Percentiles rank a stretch among this genome's conserved stretches.
phyloP scores from a whole-genome alignment of 768 basidiomycete species.

The Boletus barrowsii region DNA sequence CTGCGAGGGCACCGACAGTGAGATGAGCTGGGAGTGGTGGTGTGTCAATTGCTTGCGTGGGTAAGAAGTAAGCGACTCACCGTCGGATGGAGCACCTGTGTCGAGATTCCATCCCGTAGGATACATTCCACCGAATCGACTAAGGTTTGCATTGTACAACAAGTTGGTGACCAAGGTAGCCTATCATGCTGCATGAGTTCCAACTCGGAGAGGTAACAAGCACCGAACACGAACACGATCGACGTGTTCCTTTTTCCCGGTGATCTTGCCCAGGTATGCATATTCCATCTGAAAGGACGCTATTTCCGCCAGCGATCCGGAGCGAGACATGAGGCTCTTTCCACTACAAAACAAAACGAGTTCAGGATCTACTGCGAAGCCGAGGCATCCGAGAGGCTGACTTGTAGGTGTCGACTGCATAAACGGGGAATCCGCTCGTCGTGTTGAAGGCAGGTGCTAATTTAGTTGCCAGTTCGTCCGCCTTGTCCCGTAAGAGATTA shows the following conservation, averaged over 20 bases:
- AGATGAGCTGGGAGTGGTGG: conserved; percentile 31
- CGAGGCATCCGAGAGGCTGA: conserved; percentile 21
- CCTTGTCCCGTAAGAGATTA: conserved; percentile 58
- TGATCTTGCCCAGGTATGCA: conserved; percentile 76
- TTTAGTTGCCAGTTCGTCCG: conserved; percentile 69
- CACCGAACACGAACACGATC: conserved; percentile 44
- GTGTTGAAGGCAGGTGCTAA: conserved; percentile 73
- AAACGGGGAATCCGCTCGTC: conserved; percentile 65
- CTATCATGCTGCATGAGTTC: conserved; percentile 28
- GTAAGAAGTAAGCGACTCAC: conserved; percentile 36
- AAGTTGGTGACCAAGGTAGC: conserved; percentile 46
- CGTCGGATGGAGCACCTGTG: conserved; percentile 40
- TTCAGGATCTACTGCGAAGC: neutral
- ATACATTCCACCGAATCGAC: conserved; percentile 55
- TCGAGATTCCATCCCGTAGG: conserved; percentile 55
- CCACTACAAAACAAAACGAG: neutral
- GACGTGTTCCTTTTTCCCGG: conserved; percentile 64
- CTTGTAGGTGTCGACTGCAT: conserved; percentile 64
- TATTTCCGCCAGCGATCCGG: conserved; percentile 67
- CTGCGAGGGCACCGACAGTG: conserved; percentile 61
- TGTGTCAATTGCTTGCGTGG: neutral
- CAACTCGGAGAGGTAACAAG: neutral
- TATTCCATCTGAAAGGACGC: conserved; percentile 82
- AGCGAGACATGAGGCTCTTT: neutral
- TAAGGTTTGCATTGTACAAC: conserved; percentile 45